A percentile compares a stretch with the other conserved stretches of the same genome.
Conservation (phyloP, 2,329 filamentous ascomycete genomes). For the Piedraia hortae region DNA sequence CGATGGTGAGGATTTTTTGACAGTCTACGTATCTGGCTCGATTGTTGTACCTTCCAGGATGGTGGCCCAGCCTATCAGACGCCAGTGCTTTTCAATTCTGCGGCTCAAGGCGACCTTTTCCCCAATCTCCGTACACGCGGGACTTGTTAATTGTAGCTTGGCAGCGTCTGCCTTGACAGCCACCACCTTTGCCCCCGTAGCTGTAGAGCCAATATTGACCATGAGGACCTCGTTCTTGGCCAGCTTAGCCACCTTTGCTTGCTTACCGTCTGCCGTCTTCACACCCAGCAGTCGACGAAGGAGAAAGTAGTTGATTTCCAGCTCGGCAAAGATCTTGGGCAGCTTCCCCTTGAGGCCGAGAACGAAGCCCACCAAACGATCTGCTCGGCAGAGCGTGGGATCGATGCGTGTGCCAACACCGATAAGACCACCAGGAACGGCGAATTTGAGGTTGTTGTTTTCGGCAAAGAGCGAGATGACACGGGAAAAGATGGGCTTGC, state of each 20-base stretch:
- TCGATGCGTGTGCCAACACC: constrained; percentile 96
- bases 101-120: constrained; percentile 92
- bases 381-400: constrained; percentile 89
- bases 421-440: constrained; percentile 87
- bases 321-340: constrained; percentile 90
- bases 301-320: constrained; percentile 98
- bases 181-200: constrained; percentile 87
- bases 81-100: constrained; percentile 98
- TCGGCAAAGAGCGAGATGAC: constrained; percentile 91
- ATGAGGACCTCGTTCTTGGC: constrained; percentile 97
- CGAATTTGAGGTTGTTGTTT: constrained; percentile 94
- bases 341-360: constrained; percentile 80
- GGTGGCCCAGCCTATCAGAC: constrained; percentile 51
- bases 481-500: constrained; percentile 87
- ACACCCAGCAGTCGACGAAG: constrained; percentile 84
- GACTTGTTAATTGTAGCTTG: constrained; percentile 63
- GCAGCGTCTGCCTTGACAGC: constrained; percentile 95
- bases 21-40: constrained; percentile 6
- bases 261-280: constrained; percentile 92
- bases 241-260: constrained; percentile 95
- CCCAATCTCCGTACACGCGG: constrained; percentile 79
- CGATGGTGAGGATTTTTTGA: no score
- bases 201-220: constrained; percentile 97
- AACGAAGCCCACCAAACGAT: constrained; percentile 95
- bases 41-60: constrained; percentile 11